phyloP scores from a whole-genome alignment of 352 stramenopile species.

The Thalassiosira mediterranea region DNA sequence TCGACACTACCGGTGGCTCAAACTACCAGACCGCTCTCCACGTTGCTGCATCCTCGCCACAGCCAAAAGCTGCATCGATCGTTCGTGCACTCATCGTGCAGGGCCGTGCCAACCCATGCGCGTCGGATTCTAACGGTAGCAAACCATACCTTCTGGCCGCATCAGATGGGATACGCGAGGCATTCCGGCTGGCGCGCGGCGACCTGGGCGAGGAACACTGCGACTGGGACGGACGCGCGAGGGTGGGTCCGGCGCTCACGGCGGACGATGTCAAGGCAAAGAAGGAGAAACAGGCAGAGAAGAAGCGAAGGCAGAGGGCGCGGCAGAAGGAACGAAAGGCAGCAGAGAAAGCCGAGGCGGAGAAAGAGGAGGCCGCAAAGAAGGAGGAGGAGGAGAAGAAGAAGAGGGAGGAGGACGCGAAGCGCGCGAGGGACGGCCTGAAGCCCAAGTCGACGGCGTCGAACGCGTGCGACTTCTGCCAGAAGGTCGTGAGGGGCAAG shows the following conservation, averaged over 20 bases:
- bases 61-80: conserved; percentile 33
- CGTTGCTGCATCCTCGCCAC: conserved; percentile 33
- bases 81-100: conserved; percentile 86
- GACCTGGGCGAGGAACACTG: conserved; percentile 84
- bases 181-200: conserved; percentile 89
- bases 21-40: conserved; percentile 41
- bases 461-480: conserved; percentile 82
- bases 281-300: conserved; percentile 83
- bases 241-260: conserved; percentile 68
- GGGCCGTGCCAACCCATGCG: conserved; percentile 86
- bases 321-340: conserved; percentile 91
- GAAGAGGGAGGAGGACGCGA: conserved; percentile 59
- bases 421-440: conserved; percentile 77
- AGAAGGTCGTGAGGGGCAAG: conserved; percentile 86
- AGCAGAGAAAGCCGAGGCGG: conserved; percentile 72
- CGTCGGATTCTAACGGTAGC: conserved; percentile 86
- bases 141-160: conserved; percentile 90
- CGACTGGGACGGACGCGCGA: conserved; percentile 65
- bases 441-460: conserved; percentile 63
- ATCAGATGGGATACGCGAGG: conserved; percentile 89
- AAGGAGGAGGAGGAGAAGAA: conserved; percentile 40
- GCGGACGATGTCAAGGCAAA: conserved; percentile 73
- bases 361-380: conserved; percentile 77
- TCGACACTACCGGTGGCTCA: conserved; percentile 35
- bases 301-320: conserved; percentile 87